Evolutionary conservation across 2,329 filamentous ascomycete genomes (phyloP).

Genomic region (Dichotomopilus funicola): DNA sequence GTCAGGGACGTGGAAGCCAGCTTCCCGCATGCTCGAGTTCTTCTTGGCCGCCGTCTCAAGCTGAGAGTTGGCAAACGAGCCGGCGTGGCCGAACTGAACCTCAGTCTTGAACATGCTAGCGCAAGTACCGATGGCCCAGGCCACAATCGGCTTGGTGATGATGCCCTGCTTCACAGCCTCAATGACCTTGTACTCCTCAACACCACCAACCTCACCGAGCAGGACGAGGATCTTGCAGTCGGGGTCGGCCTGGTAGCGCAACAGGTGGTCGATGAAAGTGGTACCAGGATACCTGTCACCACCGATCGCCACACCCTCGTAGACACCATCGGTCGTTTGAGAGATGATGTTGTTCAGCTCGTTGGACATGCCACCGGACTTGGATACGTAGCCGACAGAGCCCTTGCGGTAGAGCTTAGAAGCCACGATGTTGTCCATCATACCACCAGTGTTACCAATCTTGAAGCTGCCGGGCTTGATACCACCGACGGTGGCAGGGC

Average conservation of each 20-base stretch:
- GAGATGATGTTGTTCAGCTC: slow-evolving; percentile 99
- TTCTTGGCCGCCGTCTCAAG: slow-evolving; percentile 94
- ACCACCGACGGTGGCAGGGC: slow-evolving; percentile 94
- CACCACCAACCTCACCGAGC: slow-evolving; percentile 97
- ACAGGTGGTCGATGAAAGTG: slow-evolving; percentile 97
- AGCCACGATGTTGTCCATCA: slow-evolving; percentile 99
- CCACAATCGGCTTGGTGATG: slow-evolving; percentile 98
- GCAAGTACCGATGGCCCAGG: slow-evolving; percentile 98
- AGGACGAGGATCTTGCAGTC: slow-evolving; percentile 96
- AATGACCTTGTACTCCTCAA: slow-evolving; percentile 99
- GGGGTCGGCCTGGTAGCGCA: slow-evolving; percentile 92
- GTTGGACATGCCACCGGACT: slow-evolving; percentile 99
- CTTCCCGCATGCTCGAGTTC: slow-evolving; percentile 95
- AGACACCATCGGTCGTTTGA: slow-evolving; percentile 93
- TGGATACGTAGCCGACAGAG: slow-evolving; percentile 98
- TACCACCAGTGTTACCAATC: slow-evolving; percentile 99
- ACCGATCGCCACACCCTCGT: slow-evolving; percentile 98
- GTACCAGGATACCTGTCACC: slow-evolving; percentile 98
- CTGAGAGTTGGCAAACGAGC: slow-evolving; percentile 98
- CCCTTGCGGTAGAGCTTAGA: slow-evolving; percentile 99
- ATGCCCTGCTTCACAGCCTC: slow-evolving; percentile 90
- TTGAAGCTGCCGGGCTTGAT: slow-evolving; percentile 99
- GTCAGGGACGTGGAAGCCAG: slow-evolving; percentile 87
- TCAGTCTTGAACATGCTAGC: slow-evolving; percentile 99
- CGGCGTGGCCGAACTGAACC: slow-evolving; percentile 98